Evolutionary conservation across 208 protist genomes (phyloP).

Genomic region (Vickermania ingenoplastis): DNA sequence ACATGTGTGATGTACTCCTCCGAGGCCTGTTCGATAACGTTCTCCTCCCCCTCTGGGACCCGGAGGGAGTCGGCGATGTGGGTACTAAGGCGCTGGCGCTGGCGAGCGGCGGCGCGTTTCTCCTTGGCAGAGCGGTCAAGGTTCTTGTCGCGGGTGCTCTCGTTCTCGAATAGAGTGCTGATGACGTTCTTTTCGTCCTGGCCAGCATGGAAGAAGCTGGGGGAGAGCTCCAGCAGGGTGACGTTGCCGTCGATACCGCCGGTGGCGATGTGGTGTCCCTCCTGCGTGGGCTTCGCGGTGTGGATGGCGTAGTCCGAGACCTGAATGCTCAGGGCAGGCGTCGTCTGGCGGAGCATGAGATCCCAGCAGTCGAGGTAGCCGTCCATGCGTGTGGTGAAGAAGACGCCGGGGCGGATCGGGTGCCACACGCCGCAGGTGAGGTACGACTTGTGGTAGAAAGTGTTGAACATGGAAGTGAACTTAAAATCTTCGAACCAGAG

Average conservation of each 20-base stretch:
- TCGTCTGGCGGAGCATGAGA: slow-evolving; percentile 90
- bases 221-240: slow-evolving; percentile 90
- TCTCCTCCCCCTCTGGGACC: slow-evolving; percentile 9
- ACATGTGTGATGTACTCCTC: slow-evolving; percentile 41
- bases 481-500: slow-evolving; percentile 96
- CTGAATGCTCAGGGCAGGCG: slow-evolving; percentile 87
- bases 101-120: slow-evolving; percentile 52
- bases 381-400: slow-evolving; percentile 95
- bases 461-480: slow-evolving; percentile 92
- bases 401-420: slow-evolving; percentile 89
- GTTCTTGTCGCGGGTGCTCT: slow-evolving; percentile 91
- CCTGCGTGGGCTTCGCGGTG: slow-evolving; percentile 62
- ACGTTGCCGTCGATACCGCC: slow-evolving; percentile 92
- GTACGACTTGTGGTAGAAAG: slow-evolving; percentile 93
- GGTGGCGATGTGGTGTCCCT: slow-evolving; percentile 81
- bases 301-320: slow-evolving; percentile 87
- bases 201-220: slow-evolving; percentile 72
- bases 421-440: slow-evolving; percentile 93
- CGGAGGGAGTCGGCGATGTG: slow-evolving; percentile 13
- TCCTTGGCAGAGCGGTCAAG: slow-evolving; percentile 84
- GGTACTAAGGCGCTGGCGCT: slow-evolving; percentile 65
- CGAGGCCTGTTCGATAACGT: slow-evolving; percentile 14
- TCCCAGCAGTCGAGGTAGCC: slow-evolving; percentile 95
- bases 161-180: slow-evolving; percentile 88
- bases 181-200: slow-evolving; percentile 86